Conservation (phyloP, 2,329 filamentous ascomycete genomes). For the Karstenula rhodostoma region DNA sequence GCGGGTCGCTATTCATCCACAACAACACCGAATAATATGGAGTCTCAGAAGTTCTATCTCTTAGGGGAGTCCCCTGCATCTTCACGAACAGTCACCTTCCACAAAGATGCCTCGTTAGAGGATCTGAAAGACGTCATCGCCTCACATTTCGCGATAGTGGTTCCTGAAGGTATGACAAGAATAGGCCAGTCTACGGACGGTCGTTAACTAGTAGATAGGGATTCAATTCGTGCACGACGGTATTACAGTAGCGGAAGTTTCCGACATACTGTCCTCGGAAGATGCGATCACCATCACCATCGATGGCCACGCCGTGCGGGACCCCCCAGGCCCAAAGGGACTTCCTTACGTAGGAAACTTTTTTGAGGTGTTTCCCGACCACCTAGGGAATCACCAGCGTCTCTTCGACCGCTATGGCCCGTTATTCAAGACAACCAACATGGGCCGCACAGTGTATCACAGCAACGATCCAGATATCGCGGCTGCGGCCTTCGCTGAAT, state of each 20-base stretch:
- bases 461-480: constrained; percentile 50
- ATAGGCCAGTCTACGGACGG: constrained; percentile 13
- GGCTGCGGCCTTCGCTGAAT: constrained; percentile 43
- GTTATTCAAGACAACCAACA: constrained; percentile 48
- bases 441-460: constrained; percentile 46
- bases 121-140: constrained; percentile 35
- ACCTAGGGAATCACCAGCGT: constrained; percentile 53
- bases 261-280: constrained; percentile 22
- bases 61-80: constrained; percentile 33
- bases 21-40: constrained; percentile 19
- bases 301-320: constrained; percentile 58
- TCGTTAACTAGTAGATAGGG: constrained; percentile 15
- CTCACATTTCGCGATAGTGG: constrained; percentile 40
- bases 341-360: constrained; percentile 49
- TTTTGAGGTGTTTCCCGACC: constrained; percentile 52
- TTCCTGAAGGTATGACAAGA: constrained; percentile 29
- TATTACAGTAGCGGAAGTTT: constrained; percentile 15
- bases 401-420: constrained; percentile 51
- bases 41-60: constrained; percentile 38
- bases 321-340: constrained; percentile 49
- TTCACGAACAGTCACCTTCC: constrained; percentile 32
- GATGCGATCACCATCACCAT: constrained; percentile 52
- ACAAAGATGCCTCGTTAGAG: constrained; percentile 31
- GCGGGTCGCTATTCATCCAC: constrained; percentile 8
- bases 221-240: constrained; percentile 23